These are phyloP conservation scores for Yueomyces sp. DNA, from an alignment of 805 yeast species.

Conservation along the genomic window DNA sequence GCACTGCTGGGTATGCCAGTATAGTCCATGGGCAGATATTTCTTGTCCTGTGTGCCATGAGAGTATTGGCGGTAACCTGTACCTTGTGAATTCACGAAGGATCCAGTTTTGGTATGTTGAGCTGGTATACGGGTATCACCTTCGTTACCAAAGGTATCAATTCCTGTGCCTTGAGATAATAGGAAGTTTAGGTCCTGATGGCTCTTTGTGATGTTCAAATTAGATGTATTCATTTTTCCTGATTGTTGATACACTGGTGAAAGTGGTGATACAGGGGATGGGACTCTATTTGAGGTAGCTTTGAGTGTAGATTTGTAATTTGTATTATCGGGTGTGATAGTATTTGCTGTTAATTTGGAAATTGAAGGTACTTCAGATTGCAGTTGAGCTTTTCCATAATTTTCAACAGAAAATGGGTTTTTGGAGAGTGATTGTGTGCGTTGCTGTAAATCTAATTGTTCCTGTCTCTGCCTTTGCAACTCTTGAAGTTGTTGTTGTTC, in stretches of 20 bases:
- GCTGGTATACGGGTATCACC: constrained; percentile 64
- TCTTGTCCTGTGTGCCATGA: not conserved
- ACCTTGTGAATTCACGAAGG: constrained; percentile 82
- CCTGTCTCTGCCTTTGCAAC: constrained; percentile 10
- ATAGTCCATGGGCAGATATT: constrained; percentile 26
- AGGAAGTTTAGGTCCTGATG: constrained; percentile 65
- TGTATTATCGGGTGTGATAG: not conserved
- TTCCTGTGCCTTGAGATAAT: constrained; percentile 76
- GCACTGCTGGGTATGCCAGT: constrained; percentile 52
- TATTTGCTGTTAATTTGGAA: not conserved
- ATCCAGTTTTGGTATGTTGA: constrained; percentile 74
- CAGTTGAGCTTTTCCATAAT: not conserved
- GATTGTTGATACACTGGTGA: constrained; percentile 24
- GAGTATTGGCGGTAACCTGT: constrained; percentile 38
- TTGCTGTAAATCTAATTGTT: constrained; percentile 29
- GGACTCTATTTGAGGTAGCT: not conserved
- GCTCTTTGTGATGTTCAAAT: constrained; percentile 40
- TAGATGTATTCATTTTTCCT: constrained; percentile 38
- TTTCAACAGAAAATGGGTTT: constrained; percentile 42
- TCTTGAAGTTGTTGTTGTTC: not conserved
- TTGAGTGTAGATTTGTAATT: not conserved
- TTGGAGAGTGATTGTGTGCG: constrained; percentile 24
- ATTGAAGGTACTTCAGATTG: too few relatives aligned
- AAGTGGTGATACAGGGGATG: not conserved
- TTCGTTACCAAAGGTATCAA: constrained; percentile 60